These are phyloP conservation scores for Sinapis alba DNA, from an alignment of 441 rosid genomes.

Conservation along the genomic window DNA sequence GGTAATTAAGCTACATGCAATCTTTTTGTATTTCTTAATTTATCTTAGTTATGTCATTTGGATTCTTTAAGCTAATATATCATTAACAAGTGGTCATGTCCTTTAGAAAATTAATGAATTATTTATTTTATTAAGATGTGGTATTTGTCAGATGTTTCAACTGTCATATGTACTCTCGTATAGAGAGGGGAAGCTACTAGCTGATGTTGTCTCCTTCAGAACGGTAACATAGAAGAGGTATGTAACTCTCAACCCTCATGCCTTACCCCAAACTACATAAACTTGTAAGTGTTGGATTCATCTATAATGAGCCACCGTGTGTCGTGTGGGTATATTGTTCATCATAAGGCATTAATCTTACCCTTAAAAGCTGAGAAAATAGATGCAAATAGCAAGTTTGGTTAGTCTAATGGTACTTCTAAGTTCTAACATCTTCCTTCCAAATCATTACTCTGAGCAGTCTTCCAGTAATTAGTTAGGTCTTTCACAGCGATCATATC, in stretches of 20 bases:
- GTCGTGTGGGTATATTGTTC: background rate
- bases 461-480: no score
- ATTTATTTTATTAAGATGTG: background rate
- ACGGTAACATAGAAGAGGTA: background rate
- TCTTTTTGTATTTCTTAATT: background rate
- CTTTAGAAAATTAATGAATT: no score
- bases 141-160: background rate
- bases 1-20: background rate
- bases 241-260: background rate
- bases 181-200: background rate
- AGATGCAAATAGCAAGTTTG: background rate
- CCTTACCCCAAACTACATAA: background rate
- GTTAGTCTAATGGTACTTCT: background rate
- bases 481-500: no score
- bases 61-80: background rate
- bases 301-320: background rate
- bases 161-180: background rate
- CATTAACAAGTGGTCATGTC: background rate
- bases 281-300: background rate
- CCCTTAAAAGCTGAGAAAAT: no score
- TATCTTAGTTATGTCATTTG: background rate
- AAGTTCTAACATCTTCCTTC: background rate
- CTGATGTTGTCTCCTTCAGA: background rate
- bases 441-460: background rate
- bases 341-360: background rate